These are phyloP conservation scores for Sporothrix brasiliensis DNA, from an alignment of 2,329 filamentous ascomycete genomes.

Conservation along the genomic window DNA sequence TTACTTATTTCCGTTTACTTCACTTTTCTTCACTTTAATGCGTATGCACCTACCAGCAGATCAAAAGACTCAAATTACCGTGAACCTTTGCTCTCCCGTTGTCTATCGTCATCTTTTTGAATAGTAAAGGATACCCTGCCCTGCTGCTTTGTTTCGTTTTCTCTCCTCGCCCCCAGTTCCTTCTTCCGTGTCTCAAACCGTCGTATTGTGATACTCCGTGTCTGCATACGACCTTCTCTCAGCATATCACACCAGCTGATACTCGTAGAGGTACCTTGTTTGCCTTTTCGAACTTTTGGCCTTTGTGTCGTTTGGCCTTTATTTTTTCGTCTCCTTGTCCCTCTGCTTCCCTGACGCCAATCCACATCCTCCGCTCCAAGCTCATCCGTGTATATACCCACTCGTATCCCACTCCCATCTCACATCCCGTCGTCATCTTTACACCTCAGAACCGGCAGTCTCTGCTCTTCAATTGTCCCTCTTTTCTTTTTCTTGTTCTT, in stretches of 20 bases:
- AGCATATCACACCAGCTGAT: not conserved
- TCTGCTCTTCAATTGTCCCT: not conserved
- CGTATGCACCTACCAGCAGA: conserved; percentile 29
- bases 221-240: not conserved
- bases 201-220: conserved; percentile 26
- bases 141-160: not conserved
- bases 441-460: not conserved
- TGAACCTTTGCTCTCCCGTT: not conserved
- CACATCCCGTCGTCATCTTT: not conserved
- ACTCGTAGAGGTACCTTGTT: not conserved
- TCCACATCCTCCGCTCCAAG: not conserved
- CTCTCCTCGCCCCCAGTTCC: not conserved
- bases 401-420: conserved; percentile 2
- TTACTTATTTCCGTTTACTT: not conserved
- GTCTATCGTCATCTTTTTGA: not conserved
- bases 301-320: not conserved
- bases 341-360: conserved; percentile 9
- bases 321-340: too few species aligned
- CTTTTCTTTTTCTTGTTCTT: not conserved
- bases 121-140: not conserved
- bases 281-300: too few species aligned
- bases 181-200: conserved; percentile 7
- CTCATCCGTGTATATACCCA: conserved; percentile 24
- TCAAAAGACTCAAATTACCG: conserved; percentile 17
- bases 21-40: conserved; percentile 14